These are phyloP conservation scores for Termitomyces sp. DNA, from an alignment of 768 basidiomycete species.

Conservation along the genomic window DNA sequence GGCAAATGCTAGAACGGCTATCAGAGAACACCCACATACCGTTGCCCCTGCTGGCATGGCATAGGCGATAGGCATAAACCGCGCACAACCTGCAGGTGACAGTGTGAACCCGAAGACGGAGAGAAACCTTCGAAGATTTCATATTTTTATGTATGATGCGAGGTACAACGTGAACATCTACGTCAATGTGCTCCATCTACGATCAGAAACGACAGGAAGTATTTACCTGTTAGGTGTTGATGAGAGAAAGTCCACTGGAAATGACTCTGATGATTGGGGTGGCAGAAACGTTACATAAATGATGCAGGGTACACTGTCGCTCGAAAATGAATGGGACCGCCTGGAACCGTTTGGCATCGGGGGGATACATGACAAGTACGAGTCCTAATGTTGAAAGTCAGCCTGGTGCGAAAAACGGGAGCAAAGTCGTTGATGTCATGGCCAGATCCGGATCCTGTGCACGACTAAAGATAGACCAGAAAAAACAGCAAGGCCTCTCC, in stretches of 20 bases:
- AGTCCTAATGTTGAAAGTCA: background rate
- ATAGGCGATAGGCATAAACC: slow-evolving; percentile 3
- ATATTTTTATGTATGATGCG: background rate
- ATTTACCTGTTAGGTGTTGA: background rate
- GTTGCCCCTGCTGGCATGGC: background rate
- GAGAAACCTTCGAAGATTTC: background rate
- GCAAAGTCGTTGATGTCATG: background rate
- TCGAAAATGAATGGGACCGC: background rate
- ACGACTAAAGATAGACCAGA: background rate
- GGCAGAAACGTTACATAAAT: background rate
- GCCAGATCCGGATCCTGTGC: background rate
- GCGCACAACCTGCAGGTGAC: background rate
- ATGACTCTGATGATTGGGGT: background rate
- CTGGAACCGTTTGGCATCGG: background rate
- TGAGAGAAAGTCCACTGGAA: background rate
- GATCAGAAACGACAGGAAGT: background rate
- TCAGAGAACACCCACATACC: background rate
- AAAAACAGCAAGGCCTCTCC: no score
- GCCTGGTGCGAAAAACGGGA: background rate
- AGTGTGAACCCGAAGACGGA: slow-evolving; percentile 1
- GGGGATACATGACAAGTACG: background rate
- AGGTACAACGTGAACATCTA: background rate
- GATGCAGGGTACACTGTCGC: background rate
- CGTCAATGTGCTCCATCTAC: background rate
- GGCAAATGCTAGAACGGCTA: background rate